These are phyloP conservation scores for Theileria orientalis DNA, from an alignment of 169 alveolate genomes.

Conservation along the genomic window DNA sequence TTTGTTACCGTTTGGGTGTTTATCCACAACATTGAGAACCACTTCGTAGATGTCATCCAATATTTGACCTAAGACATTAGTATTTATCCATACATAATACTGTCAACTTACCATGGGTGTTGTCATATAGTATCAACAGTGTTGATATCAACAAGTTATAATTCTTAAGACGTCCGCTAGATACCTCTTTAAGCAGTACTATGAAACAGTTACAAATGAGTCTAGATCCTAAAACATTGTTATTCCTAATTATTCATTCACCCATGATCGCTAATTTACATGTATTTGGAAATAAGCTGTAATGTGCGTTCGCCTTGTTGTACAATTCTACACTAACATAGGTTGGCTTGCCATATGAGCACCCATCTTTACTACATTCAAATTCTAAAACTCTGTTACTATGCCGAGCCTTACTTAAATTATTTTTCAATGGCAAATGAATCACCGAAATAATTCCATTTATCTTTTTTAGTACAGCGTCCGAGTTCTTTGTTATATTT, in stretches of 20 bases:
- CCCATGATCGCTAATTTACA: constrained; percentile 1
- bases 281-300: background rate
- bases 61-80: background rate
- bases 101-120: background rate
- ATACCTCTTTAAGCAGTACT: background rate
- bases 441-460: background rate
- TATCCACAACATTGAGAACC: background rate
- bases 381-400: background rate
- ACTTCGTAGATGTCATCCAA: constrained; percentile 1
- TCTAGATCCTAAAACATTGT: background rate
- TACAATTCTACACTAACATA: background rate
- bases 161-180: background rate
- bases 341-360: background rate
- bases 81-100: background rate
- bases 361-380: background rate
- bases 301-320: background rate
- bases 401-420: background rate
- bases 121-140: constrained; percentile 1
- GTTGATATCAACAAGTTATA: background rate
- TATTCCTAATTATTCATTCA: background rate
- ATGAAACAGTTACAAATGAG: background rate
- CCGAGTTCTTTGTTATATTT: background rate
- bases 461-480: background rate
- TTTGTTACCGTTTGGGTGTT: background rate
- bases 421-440: background rate